Conservation (phyloP, 306 rosid genomes). For the Castanea sativa region DNA sequence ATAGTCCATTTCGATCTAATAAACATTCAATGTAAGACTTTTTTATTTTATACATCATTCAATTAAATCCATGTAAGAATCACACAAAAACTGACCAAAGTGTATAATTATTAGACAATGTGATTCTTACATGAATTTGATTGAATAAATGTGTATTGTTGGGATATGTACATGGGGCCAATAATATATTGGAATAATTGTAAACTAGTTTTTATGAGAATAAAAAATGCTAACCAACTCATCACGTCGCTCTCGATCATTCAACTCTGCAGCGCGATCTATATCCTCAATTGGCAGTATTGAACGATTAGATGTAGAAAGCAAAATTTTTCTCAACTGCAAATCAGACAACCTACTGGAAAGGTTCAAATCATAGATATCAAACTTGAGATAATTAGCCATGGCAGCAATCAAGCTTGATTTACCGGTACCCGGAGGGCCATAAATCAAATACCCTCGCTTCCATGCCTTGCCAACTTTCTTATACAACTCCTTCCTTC, state of each 20-base stretch:
- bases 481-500: neutral
- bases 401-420: neutral
- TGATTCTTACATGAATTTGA: too few species aligned
- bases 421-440: slow-evolving; percentile 3
- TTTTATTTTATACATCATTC: too few species aligned
- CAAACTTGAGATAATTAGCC: slow-evolving; percentile 6
- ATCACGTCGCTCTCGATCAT: neutral
- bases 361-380: neutral
- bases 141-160: too few species aligned
- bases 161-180: too few species aligned
- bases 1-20: too few species aligned
- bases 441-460: neutral
- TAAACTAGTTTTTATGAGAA: too few species aligned
- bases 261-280: neutral
- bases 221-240: too few species aligned
- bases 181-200: too few species aligned
- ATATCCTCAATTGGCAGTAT: neutral
- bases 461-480: slow-evolving; percentile 3
- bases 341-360: neutral
- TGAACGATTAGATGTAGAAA: neutral
- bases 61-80: too few species aligned
- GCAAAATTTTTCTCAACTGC: neutral
- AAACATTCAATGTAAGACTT: too few species aligned
- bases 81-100: too few species aligned
- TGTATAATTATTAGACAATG: too few species aligned